Conservation (phyloP, 1,284 basidiomycete genomes). For the Termitomyces sp. region DNA sequence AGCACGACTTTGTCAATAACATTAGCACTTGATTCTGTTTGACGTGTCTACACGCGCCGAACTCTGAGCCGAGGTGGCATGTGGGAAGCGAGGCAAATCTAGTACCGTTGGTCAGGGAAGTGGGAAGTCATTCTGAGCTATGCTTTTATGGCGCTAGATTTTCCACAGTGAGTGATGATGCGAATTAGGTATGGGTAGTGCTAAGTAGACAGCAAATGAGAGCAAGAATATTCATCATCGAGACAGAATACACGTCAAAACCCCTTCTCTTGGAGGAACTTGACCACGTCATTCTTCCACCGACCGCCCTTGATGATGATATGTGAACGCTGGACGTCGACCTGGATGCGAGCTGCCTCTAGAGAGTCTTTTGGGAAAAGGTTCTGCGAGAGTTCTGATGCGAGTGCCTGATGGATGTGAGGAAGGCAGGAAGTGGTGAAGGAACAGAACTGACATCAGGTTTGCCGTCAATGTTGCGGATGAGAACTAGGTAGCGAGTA, state of each 20-base stretch:
- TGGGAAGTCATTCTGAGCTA: neutral
- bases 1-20: neutral
- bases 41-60: neutral
- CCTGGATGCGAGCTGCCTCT: conserved; percentile 42
- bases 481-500: conserved; percentile 42
- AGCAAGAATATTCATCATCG: conserved; percentile 9
- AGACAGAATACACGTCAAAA: conserved; percentile 35
- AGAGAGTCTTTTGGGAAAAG: conserved; percentile 42
- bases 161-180: conserved; percentile 2
- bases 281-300: conserved; percentile 51
- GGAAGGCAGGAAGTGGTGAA: conserved; percentile 7
- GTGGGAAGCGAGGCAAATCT: conserved; percentile 1
- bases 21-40: neutral
- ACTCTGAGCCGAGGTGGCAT: neutral
- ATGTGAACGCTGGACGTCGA: conserved; percentile 39
- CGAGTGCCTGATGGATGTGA: conserved; percentile 40
- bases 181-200: conserved; percentile 10
- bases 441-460: conserved; percentile 26
- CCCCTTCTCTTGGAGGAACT: conserved; percentile 55
- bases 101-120: conserved; percentile 1
- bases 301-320: conserved; percentile 54
- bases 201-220: conserved; percentile 6
- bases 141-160: conserved; percentile 1
- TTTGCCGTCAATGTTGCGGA: conserved; percentile 41
- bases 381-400: conserved; percentile 41